phyloP scores from a whole-genome alignment of 129 eudicot genomes.

The Helichrysum umbraculigerum region DNA sequence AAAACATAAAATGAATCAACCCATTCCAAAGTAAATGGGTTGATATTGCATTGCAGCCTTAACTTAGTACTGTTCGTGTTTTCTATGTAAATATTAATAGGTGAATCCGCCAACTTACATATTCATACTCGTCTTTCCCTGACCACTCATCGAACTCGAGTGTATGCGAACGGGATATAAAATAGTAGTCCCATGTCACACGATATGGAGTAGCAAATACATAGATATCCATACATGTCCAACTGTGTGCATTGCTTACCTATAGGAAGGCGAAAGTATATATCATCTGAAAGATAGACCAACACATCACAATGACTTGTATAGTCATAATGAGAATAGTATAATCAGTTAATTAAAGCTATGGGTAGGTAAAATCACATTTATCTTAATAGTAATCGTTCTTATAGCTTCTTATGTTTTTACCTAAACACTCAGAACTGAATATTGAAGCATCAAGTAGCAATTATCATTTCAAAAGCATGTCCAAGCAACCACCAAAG shows the following conservation, averaged over 20 bases:
- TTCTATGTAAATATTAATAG: not conserved
- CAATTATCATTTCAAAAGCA: not conserved
- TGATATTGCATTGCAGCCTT: not conserved
- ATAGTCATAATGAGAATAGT: not conserved
- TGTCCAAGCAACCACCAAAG: not conserved
- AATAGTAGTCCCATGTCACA: constrained; percentile 92
- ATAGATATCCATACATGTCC: constrained; percentile 98
- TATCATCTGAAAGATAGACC: not conserved
- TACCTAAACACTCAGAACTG: not conserved
- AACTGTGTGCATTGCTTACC: constrained; percentile 90
- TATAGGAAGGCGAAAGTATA: constrained; percentile 19
- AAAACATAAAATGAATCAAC: not conserved
- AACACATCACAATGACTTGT: not conserved
- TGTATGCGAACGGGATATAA: constrained; percentile 79
- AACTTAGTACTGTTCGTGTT: not conserved
- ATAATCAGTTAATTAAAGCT: not conserved
- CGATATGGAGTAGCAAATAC: constrained; percentile 98
- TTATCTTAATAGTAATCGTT: not conserved
- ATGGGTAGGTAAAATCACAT: not conserved
- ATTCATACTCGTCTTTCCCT: constrained; percentile 84
- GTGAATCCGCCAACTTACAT: constrained; percentile 52
- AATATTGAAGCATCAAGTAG: not conserved
- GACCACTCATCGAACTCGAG: constrained; percentile 85
- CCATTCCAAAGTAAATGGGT: not conserved
- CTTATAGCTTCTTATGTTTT: not conserved